These are phyloP conservation scores for Sequoia sempervirens DNA, from an alignment of 75 land plant genomes.

Conservation along the genomic window DNA sequence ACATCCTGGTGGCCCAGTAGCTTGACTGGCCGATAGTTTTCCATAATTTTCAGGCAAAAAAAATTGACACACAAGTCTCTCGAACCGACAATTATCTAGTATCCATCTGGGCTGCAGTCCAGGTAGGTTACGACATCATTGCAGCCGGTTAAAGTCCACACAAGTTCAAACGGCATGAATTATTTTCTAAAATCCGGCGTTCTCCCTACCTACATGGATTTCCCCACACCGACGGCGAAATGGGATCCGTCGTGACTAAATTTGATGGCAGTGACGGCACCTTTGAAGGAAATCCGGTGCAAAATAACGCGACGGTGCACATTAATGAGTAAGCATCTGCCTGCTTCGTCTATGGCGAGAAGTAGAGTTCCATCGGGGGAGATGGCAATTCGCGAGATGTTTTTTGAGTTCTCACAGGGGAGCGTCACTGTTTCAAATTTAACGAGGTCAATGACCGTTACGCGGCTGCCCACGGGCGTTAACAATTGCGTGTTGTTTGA, in stretches of 20 bases:
- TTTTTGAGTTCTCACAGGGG: slow-evolving; percentile 61
- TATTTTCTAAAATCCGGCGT: slow-evolving; percentile 78
- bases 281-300: slow-evolving; percentile 79
- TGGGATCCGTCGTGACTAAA: slow-evolving; percentile 72
- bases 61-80: slow-evolving; percentile 75
- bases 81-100: slow-evolving; percentile 76
- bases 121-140: slow-evolving; percentile 52
- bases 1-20: slow-evolving; percentile 74
- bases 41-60: slow-evolving; percentile 30
- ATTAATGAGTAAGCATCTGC: slow-evolving; percentile 59
- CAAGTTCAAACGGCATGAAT: slow-evolving; percentile 71
- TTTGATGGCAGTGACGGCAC: slow-evolving; percentile 45
- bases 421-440: slow-evolving; percentile 62
- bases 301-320: slow-evolving; percentile 65
- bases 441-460: slow-evolving; percentile 76
- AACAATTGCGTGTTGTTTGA: slow-evolving; percentile 41
- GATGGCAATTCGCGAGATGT: slow-evolving; percentile 67
- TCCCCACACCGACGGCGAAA: slow-evolving; percentile 81
- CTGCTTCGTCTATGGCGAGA: slow-evolving; percentile 63
- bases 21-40: slow-evolving; percentile 39
- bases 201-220: slow-evolving; percentile 75
- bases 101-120: slow-evolving; percentile 77
- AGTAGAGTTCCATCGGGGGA: slow-evolving; percentile 75
- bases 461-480: slow-evolving; percentile 85
- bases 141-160: slow-evolving; percentile 60